Evolutionary conservation across 805 yeast species (phyloP), one percentile per base, ranked within the genome.

Genomic region (Cyberlindnera subsufficiens): DNA sequence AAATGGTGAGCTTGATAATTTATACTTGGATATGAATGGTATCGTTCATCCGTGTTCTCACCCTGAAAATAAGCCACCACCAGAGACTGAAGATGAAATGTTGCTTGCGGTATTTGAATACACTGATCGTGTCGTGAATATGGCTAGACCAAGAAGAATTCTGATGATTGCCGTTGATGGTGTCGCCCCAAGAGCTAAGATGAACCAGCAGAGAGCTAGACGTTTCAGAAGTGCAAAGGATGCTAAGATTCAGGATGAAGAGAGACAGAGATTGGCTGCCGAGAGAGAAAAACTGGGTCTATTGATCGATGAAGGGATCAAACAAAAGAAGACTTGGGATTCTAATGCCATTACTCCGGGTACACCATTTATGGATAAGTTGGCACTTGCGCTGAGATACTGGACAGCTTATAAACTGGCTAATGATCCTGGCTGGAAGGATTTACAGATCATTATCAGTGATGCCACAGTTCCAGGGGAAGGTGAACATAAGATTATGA

Each of bases 401-500:
- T 93, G 97, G 96, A 87, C 86, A 7, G 87, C 95, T 3, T 87
- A 85, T 63, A 93, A 93, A 61, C 69, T 93, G 31, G 74, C 88
- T 31, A 75, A 75, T 9, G 99, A 93, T 58, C 95, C 96, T 2
- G 96, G 95, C 30, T 93, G 99, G 99, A 81, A 81, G 36, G 74
- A 82, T 45, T 66, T 91, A 38, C 93, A 93, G 63, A 89, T 93
- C 6, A 85, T 93, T 19, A 82, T 93, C 37, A 84, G 95, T 56
- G 99, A 91, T 61, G 96, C 96, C 27, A 82, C 95, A 0, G 98
- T 91, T 13, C 99, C 99, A 1, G 99, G 99, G 49, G 99, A 93
- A 72, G 99, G 99, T 60, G 99, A 93, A 64, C 99, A 93, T 68
- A 93, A 93, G 63, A 82, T 93, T 54, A 93, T 93, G 99, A 89